Conservation (phyloP, 768 basidiomycete species). For the Boletales sp. region DNA sequence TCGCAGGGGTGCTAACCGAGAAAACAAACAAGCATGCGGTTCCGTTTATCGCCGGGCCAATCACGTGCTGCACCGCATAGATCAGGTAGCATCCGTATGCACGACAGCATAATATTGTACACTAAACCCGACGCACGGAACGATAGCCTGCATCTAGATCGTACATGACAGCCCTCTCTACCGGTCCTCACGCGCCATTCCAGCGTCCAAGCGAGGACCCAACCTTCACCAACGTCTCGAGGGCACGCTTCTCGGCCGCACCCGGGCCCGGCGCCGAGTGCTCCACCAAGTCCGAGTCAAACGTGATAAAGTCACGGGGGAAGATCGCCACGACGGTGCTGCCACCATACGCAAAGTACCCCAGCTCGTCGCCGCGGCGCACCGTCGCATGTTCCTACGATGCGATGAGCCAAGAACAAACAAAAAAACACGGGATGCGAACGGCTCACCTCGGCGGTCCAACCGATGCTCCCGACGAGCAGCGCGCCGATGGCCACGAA, state of each 20-base stretch:
- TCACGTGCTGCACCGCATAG: too few relatives aligned
- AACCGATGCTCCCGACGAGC: constrained; percentile 72
- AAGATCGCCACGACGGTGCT: constrained; percentile 65
- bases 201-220: constrained; percentile 28
- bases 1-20: too few relatives aligned
- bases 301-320: constrained; percentile 49
- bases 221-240: constrained; percentile 67
- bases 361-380: constrained; percentile 64
- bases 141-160: background rate
- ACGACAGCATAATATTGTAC: background rate
- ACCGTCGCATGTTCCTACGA: constrained; percentile 42
- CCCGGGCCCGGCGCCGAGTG: constrained; percentile 39
- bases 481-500: constrained; percentile 79
- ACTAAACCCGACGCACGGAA: background rate
- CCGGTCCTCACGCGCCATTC: constrained; percentile 9
- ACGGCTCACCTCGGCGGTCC: constrained; percentile 42
- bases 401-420: too few relatives aligned
- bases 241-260: constrained; percentile 23
- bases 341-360: constrained; percentile 74
- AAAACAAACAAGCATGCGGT: too few relatives aligned
- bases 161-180: background rate
- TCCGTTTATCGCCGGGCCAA: too few relatives aligned
- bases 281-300: constrained; percentile 58
- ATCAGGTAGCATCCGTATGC: background rate
- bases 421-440: background rate